Evolutionary conservation across 257 asterid genomes (phyloP).

Genomic region (Nicotiana knightiana): DNA sequence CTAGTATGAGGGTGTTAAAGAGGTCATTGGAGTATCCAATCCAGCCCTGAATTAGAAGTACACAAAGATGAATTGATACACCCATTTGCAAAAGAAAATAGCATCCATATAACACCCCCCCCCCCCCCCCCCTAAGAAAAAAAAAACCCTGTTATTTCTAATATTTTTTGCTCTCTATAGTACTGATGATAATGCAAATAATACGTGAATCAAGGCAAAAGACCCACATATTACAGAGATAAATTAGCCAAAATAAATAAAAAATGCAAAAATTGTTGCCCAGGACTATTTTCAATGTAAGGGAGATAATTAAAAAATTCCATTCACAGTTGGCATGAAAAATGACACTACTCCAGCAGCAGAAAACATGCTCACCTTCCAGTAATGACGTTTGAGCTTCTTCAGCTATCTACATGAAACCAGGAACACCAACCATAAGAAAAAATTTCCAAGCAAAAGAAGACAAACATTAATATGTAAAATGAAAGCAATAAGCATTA

Average conservation of each 20-base stretch:
- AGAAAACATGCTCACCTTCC: slow-evolving; percentile 47
- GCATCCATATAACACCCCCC: neutral
- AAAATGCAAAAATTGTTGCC: neutral
- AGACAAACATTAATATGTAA: neutral
- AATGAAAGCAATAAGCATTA: neutral
- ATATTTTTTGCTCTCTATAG: neutral
- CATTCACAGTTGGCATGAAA: neutral
- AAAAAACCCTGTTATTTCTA: neutral
- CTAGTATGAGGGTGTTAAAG: neutral
- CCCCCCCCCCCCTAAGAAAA: neutral
- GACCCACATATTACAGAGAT: neutral
- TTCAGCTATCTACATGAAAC: slow-evolving; percentile 41
- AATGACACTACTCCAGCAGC: slow-evolving; percentile 5
- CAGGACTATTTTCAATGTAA: neutral
- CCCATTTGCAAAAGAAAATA: neutral
- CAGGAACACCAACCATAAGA: slow-evolving; percentile 10
- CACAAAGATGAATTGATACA: neutral
- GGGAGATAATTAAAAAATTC: neutral
- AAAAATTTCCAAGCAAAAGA: neutral
- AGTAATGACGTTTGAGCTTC: slow-evolving; percentile 38
- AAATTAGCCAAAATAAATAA: neutral
- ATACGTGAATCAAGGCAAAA: neutral
- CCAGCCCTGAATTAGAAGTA: neutral
- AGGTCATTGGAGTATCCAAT: neutral
- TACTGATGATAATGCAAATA: neutral